These are phyloP conservation scores for Stenocarpella maydis DNA, from an alignment of 2,329 filamentous ascomycete species.

Conservation along the genomic window DNA sequence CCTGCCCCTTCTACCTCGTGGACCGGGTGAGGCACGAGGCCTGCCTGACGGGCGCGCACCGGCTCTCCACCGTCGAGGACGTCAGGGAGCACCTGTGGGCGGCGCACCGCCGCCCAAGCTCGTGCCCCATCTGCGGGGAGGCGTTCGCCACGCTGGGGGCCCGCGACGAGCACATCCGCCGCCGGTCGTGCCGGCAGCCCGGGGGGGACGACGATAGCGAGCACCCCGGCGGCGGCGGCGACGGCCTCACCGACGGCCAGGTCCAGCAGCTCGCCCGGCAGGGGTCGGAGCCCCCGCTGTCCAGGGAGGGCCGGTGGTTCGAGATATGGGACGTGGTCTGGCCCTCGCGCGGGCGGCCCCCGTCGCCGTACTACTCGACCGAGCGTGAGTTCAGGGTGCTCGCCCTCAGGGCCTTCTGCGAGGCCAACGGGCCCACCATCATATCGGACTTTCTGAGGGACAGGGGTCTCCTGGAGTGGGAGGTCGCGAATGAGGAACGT, in stretches of 20 bases:
- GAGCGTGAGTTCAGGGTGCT: neutral
- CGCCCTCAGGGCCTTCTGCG: neutral
- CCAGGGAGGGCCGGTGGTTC: neutral
- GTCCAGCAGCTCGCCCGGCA: neutral
- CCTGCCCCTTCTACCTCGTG: neutral
- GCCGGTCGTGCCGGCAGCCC: neutral
- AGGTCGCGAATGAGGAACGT: neutral
- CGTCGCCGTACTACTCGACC: neutral
- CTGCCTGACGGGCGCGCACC: neutral
- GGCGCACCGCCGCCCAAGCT: neutral
- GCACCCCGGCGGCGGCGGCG: too few relatives aligned
- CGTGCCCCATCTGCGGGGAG: slow-evolving; percentile 4
- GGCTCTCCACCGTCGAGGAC: neutral
- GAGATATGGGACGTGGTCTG: neutral
- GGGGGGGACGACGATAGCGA: too few relatives aligned
- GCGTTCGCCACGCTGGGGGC: neutral
- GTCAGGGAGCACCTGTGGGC: neutral
- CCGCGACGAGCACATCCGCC: neutral
- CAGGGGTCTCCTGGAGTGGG: neutral
- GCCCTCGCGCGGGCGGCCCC: neutral
- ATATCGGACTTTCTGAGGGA: slow-evolving; percentile 5
- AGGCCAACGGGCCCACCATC: neutral
- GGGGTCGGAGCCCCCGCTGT: neutral
- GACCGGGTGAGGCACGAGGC: neutral
- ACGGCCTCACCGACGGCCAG: neutral